Evolutionary conservation across 805 yeast species (phyloP).

Genomic region (Torulaspora gathmanii): DNA sequence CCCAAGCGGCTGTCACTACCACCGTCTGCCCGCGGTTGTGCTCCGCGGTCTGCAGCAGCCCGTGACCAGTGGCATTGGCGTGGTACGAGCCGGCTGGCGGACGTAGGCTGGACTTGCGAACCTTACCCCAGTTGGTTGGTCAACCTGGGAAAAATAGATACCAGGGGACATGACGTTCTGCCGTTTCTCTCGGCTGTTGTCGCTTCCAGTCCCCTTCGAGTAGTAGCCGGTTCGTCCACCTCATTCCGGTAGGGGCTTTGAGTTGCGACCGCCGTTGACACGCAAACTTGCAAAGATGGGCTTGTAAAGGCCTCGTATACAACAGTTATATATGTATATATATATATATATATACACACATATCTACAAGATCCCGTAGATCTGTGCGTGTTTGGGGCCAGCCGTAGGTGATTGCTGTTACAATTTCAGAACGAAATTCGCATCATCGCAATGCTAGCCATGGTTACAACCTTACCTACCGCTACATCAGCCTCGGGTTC

Average conservation of each 20-base stretch:
- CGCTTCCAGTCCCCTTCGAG: neutral
- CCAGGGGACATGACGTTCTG: neutral
- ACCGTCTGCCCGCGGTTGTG: neutral
- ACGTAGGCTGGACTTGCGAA: neutral
- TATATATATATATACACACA: no score
- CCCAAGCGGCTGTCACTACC: constrained; percentile 4
- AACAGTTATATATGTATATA: no score
- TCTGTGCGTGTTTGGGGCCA: neutral
- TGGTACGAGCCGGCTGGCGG: neutral
- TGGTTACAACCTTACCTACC: constrained; percentile 8
- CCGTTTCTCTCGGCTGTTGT: neutral
- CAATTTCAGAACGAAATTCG: no score
- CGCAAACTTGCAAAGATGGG: no score
- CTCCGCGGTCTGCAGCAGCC: no score
- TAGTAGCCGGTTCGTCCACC: constrained; percentile 3
- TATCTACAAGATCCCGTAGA: no score
- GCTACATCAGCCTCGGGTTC: neutral
- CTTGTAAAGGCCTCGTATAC: constrained; percentile 3
- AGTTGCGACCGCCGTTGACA: neutral
- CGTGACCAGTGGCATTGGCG: neutral
- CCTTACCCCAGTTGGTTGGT: constrained; percentile 5
- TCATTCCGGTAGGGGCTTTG: constrained; percentile 1
- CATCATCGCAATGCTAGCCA: constrained; percentile 4
- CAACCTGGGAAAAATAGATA: neutral
- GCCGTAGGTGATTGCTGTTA: no score